Evolutionary conservation across 2,329 filamentous ascomycete genomes (phyloP), one percentile per base, ranked within the genome.

Genomic region (Sclerotinia subarctica): DNA sequence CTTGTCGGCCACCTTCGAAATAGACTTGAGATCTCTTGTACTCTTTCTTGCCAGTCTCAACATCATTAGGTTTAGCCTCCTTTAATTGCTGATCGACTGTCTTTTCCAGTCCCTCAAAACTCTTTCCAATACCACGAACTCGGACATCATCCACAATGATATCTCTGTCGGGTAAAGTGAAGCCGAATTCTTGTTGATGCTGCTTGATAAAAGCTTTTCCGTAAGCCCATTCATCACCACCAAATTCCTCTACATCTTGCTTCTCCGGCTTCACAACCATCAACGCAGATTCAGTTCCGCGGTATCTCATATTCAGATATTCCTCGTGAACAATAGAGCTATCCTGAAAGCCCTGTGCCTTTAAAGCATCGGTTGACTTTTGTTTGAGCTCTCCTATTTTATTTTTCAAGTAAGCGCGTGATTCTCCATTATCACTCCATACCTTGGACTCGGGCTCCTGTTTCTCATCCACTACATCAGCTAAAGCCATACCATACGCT

Each of bases 281-380:
- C 53, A 97, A 83, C 0, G 93, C 92, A 10, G 93, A 96, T 77
- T 97, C 93, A 0, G 93, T 97, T 15, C 93, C 93, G 47, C 92
- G 87, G 75, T 97, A 97, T 68, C 94, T 84, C 89, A 97, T 93
- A 77, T 97, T 97, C 68, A 98, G 86, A 75, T 97, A 97, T 76
- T 96, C 91, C 77, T 97, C 93, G 75, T 94, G 96, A 0, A 88
- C 84, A 32, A 97, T 91, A 44, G 92, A 87, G 6, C 85, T 80
- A 54, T 91, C 86, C 1, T 84, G 81, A 75, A 97, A 97, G 0
- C 93, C 94, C 78, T 97, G 94, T 2, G 90, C 89, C 29, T 82
- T 82, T 5, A 97, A 81, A 0, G 87, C 86, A 24, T 82, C 80
- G 0, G 82, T 85, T 0, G 92, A 94, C 76, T 90, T 92, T n/a